phyloP scores from a whole-genome alignment of 2,329 filamentous ascomycete species.

The Talaromyces piceae region DNA sequence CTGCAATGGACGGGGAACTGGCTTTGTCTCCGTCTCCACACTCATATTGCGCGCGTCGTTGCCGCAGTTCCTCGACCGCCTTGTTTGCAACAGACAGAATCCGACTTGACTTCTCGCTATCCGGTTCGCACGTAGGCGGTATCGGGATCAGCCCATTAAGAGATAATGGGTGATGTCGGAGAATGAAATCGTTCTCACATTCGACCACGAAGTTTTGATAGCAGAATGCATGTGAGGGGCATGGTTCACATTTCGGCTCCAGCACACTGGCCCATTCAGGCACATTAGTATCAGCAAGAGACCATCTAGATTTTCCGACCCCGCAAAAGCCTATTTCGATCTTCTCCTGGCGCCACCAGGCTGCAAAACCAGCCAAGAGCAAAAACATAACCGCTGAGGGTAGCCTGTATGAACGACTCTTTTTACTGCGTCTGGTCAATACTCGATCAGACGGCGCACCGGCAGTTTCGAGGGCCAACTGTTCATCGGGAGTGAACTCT shows the following conservation, averaged over 20 bases:
- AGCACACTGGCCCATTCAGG: conserved; percentile 66
- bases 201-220: conserved; percentile 66
- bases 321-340: conserved; percentile 94
- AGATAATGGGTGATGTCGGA: conserved; percentile 76
- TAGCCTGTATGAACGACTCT: conserved; percentile 6
- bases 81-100: conserved; percentile 83
- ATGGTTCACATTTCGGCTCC: conserved; percentile 79
- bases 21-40: conserved; percentile 64
- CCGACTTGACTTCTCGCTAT: conserved; percentile 82
- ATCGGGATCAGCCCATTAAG: conserved; percentile 74
- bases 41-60: conserved; percentile 81
- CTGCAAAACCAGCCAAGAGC: conserved; percentile 63
- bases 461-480: conserved; percentile 69
- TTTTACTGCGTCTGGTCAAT: conserved; percentile 49
- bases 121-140: conserved; percentile 86
- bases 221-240: conserved; percentile 84
- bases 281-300: conserved; percentile 55
- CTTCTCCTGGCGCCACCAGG: conserved; percentile 91
- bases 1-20: conserved; percentile 58
- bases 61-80: conserved; percentile 76
- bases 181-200: conserved; percentile 81
- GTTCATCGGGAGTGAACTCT: conserved; percentile 89
- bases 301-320: conserved; percentile 59
- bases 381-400: conserved; percentile 65
- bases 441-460: conserved; percentile 43